A percentile compares a stretch with the other conserved stretches of the same genome.
Conservation (phyloP, 2,329 filamentous ascomycete species). For the Fusarium nelsonii region DNA sequence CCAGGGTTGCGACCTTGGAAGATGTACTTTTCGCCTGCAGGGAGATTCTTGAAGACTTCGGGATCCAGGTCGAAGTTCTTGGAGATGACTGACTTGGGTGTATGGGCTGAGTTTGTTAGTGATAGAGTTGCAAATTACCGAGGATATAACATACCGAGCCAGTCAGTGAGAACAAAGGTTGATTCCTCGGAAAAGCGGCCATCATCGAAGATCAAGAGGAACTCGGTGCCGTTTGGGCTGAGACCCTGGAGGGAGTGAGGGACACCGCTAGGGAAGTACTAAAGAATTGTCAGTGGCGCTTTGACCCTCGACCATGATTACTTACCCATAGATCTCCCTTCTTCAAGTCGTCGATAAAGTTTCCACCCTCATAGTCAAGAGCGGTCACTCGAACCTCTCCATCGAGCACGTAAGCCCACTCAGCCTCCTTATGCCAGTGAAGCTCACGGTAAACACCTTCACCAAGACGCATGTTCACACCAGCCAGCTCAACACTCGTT, state of each 20-base stretch:
- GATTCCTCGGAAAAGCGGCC: slow-evolving; percentile 69
- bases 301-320: accelerated
- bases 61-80: slow-evolving; percentile 82
- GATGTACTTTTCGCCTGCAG: slow-evolving; percentile 78
- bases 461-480: slow-evolving; percentile 83
- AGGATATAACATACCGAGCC: slow-evolving; percentile 65
- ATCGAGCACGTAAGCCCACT: slow-evolving; percentile 81
- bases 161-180: slow-evolving; percentile 80
- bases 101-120: slow-evolving; percentile 66
- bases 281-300: accelerated
- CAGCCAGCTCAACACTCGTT: slow-evolving; percentile 76
- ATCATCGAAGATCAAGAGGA: slow-evolving; percentile 63
- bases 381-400: slow-evolving; percentile 79
- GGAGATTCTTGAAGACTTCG: slow-evolving; percentile 76
- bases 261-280: slow-evolving; percentile 80
- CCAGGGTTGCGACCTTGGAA: slow-evolving; percentile 77
- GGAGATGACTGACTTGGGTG: slow-evolving; percentile 76
- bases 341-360: slow-evolving; percentile 80
- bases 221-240: slow-evolving; percentile 69
- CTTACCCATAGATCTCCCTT: slow-evolving; percentile 75
- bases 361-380: slow-evolving; percentile 79
- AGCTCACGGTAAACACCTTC: slow-evolving; percentile 80
- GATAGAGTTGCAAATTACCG: accelerated
- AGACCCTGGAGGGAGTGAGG: slow-evolving; percentile 83
- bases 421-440: slow-evolving; percentile 85